phyloP scores from a whole-genome alignment of 2,329 filamentous ascomycete species.

The Colletotrichum salicis region DNA sequence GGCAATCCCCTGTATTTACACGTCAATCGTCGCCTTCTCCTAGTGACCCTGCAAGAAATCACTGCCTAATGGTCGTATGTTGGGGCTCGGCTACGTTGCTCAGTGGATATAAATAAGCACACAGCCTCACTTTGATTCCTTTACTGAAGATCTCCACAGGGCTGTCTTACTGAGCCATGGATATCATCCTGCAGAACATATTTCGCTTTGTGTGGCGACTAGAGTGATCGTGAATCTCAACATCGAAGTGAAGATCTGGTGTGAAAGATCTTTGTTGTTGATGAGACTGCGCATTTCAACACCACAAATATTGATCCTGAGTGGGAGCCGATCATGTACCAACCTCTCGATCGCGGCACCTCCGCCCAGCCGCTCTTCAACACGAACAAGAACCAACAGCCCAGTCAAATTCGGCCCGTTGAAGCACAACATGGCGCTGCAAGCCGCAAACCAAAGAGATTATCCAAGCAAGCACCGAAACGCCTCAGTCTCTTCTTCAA shows the following conservation, averaged over 20 bases:
- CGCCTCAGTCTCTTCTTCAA: neutral
- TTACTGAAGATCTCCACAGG: neutral
- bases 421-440: neutral
- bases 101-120: neutral
- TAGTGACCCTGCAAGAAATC: neutral
- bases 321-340: neutral
- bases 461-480: fast-evolving
- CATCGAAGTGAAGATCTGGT: no score
- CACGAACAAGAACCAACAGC: neutral
- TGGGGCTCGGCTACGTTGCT: neutral
- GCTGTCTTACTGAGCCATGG: neutral
- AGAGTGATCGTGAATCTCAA: no score
- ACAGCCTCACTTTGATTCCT: neutral
- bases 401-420: neutral
- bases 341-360: neutral
- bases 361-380: neutral
- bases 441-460: neutral
- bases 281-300: no score
- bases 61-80: neutral
- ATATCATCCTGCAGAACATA: no score
- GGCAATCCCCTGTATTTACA: neutral
- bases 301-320: no score
- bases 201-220: no score
- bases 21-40: neutral
- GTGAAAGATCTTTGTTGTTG: no score